Conservation (phyloP, 2,329 filamentous ascomycete species). For the Exophiala spinifera region DNA sequence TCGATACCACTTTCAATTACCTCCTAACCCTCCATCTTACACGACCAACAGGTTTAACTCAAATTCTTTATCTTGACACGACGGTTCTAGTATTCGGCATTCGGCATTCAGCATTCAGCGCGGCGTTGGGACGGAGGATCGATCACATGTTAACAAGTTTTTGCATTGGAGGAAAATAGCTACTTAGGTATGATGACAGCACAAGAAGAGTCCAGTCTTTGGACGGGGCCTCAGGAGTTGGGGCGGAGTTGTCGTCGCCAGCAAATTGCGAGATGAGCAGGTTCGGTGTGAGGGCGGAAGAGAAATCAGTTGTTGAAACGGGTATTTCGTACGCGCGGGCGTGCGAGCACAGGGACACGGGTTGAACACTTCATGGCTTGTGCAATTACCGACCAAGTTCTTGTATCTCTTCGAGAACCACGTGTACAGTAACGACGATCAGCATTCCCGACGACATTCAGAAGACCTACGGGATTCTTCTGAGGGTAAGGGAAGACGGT, state of each 20-base stretch:
- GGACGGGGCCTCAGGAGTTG: too few relatives aligned
- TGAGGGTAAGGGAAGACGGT: too few relatives aligned
- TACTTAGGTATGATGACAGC: too few relatives aligned
- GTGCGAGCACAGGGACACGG: too few relatives aligned
- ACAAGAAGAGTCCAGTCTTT: too few relatives aligned
- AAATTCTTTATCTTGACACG: slow-evolving; percentile 5
- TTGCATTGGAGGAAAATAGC: not conserved
- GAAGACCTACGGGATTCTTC: too few relatives aligned
- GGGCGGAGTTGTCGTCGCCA: too few relatives aligned
- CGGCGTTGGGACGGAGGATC: slow-evolving; percentile 8
- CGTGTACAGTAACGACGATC: not conserved
- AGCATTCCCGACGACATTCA: not conserved
- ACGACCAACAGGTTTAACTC: slow-evolving; percentile 13
- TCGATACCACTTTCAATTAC: slow-evolving; percentile 20
- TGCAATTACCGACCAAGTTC: not conserved
- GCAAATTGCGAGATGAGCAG: too few relatives aligned
- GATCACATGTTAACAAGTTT: not conserved
- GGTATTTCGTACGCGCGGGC: too few relatives aligned
- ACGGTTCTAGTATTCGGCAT: not conserved
- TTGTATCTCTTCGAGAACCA: not conserved
- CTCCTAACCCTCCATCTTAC: slow-evolving; percentile 6
- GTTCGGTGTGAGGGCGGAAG: too few relatives aligned
- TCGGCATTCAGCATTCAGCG: slow-evolving; percentile 11
- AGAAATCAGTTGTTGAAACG: too few relatives aligned
- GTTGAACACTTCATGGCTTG: too few relatives aligned